phyloP scores from a whole-genome alignment of 345 rosid genomes.

The Eucalyptus guilfoylei region DNA sequence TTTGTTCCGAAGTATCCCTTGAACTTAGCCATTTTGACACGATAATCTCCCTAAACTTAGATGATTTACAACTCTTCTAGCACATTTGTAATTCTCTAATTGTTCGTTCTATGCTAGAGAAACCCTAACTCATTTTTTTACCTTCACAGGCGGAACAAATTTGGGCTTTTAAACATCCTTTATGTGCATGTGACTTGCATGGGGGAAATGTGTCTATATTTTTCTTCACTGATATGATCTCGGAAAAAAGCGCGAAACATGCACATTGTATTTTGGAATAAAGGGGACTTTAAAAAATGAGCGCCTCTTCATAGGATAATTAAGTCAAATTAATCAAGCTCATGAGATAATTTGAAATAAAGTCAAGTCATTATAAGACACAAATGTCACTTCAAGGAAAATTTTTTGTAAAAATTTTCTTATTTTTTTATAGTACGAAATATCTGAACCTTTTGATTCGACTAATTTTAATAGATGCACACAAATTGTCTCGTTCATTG shows the following conservation, averaged over 20 bases:
- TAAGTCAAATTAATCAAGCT: not conserved
- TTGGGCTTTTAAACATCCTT: not conserved
- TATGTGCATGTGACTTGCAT: not conserved
- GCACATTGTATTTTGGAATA: not conserved
- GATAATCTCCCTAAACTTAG: not conserved
- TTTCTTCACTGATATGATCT: not conserved
- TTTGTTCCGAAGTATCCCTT: not conserved
- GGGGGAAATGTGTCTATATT: not conserved
- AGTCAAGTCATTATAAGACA: not conserved
- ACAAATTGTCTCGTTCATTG: accelerated
- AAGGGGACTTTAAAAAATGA: not conserved
- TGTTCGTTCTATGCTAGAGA: not conserved
- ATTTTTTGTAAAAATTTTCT: not conserved
- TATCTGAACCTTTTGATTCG: not conserved
- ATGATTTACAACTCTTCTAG: not conserved
- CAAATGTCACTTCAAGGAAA: not conserved
- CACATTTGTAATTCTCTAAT: not conserved
- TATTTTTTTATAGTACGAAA: accelerated
- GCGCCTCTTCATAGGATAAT: not conserved
- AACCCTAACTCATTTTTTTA: not conserved
- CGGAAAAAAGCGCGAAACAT: not conserved
- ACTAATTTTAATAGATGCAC: not conserved
- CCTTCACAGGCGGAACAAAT: not conserved
- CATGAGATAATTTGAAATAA: not conserved
- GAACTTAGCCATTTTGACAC: not conserved